Evolutionary conservation across 164 flowering plant species (phyloP).

Genomic region (Vitis rotundifolia): DNA sequence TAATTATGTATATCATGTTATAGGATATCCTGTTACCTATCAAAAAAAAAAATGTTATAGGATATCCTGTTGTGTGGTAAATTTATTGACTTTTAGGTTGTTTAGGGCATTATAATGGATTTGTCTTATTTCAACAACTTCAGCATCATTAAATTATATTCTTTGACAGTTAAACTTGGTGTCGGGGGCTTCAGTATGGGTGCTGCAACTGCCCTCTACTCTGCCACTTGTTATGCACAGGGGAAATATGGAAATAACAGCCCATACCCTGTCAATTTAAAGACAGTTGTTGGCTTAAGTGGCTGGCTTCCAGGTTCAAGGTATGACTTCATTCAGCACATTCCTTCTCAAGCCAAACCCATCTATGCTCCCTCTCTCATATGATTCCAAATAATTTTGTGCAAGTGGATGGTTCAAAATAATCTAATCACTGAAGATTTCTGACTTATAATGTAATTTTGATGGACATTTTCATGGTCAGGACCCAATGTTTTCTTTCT

Average conservation of each 20-base stretch:
- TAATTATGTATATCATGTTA: neutral
- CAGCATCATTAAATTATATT: neutral
- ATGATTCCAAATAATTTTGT: too few relatives aligned
- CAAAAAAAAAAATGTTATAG: too few relatives aligned
- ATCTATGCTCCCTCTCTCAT: neutral
- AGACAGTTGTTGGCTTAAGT: constrained; percentile 84
- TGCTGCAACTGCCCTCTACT: constrained; percentile 86
- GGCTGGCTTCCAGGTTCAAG: constrained; percentile 97
- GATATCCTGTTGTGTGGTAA: neutral
- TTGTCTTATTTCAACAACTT: neutral
- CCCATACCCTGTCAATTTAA: constrained; percentile 64
- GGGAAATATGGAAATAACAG: constrained; percentile 82
- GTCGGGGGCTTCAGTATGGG: constrained; percentile 99
- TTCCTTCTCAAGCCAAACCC: neutral
- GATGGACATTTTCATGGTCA: too few relatives aligned
- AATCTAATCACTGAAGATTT: too few relatives aligned
- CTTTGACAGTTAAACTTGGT: constrained; percentile 80
- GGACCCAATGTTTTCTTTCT: neutral
- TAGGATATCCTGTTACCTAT: neutral
- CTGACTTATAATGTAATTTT: too few relatives aligned
- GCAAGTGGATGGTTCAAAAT: too few relatives aligned
- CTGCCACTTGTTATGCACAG: constrained; percentile 77
- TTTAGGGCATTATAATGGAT: neutral
- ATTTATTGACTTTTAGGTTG: too few relatives aligned
- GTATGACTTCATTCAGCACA: constrained; percentile 31